Evolutionary conservation across 1,284 basidiomycete species (phyloP).

Genomic region (Trametes hirsuta): DNA sequence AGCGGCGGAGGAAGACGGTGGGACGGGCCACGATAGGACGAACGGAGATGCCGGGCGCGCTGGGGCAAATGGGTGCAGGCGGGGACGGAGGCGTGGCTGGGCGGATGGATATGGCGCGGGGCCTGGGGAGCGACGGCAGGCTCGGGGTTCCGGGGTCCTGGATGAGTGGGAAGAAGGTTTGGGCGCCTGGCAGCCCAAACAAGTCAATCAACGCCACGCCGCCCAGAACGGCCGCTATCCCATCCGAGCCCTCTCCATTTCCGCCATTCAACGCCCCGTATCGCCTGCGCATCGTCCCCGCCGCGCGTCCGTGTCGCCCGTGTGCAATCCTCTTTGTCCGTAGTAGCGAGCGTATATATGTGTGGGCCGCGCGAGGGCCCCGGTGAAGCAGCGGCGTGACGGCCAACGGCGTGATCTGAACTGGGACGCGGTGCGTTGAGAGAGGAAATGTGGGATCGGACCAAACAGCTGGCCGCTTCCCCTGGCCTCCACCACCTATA

Average conservation of each 20-base stretch:
- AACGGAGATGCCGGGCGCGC: constrained; percentile 7
- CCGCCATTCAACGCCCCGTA: constrained; percentile 27
- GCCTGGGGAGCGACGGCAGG: background rate
- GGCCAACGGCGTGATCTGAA: constrained; percentile 21
- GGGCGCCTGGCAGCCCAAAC: constrained; percentile 31
- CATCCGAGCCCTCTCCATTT: constrained; percentile 25
- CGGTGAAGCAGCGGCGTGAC: too few species aligned
- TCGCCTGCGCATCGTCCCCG: constrained; percentile 18
- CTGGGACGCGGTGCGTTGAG: constrained; percentile 17
- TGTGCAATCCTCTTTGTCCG: background rate
- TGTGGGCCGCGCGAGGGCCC: too few species aligned
- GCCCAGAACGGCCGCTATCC: constrained; percentile 28
- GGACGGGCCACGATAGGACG: constrained; percentile 2
- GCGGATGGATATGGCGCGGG: constrained; percentile 3
- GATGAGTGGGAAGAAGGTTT: constrained; percentile 37
- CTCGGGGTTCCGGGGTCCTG: constrained; percentile 29
- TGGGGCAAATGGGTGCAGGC: background rate
- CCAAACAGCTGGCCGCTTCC: constrained; percentile 35
- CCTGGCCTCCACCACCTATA: constrained; percentile 30
- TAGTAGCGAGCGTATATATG: background rate
- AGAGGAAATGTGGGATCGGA: constrained; percentile 34
- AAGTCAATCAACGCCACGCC: constrained; percentile 38
- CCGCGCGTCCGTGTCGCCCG: background rate
- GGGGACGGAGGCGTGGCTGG: background rate
- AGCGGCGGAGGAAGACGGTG: background rate